phyloP scores from a whole-genome alignment of 306 rosid species.

The Sophora flavescens region DNA sequence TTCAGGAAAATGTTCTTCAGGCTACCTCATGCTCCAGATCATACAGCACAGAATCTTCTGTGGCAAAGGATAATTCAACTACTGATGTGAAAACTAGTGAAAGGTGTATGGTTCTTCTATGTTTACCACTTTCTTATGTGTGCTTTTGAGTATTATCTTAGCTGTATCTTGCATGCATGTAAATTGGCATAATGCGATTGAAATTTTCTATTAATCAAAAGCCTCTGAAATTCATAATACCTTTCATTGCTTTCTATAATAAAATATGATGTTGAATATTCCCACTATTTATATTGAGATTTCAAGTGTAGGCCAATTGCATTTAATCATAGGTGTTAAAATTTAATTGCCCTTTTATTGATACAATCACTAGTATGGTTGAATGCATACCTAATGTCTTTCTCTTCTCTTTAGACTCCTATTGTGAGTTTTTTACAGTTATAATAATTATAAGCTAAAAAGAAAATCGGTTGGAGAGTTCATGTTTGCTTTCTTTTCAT shows the following conservation, averaged over 20 bases:
- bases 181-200: constrained; percentile 20
- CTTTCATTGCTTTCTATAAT: constrained; percentile 7
- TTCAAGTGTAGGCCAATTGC: constrained; percentile 8
- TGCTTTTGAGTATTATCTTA: constrained; percentile 22
- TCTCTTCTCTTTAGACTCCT: constrained; percentile 22
- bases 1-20: constrained; percentile 55
- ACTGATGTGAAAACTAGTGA: constrained; percentile 44
- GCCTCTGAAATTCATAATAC: constrained; percentile 17
- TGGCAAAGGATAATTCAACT: constrained; percentile 58
- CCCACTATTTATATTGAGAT: neutral
- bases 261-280: neutral
- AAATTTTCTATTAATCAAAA: neutral
- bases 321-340: constrained; percentile 11
- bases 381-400: constrained; percentile 22
- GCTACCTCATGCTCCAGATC: constrained; percentile 58
- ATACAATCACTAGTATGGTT: constrained; percentile 17
- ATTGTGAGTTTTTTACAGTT: constrained; percentile 11
- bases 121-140: constrained; percentile 26
- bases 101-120: constrained; percentile 61
- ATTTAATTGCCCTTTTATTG: neutral
- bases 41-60: constrained; percentile 59
- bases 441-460: neutral
- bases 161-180: constrained; percentile 37
- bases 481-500: neutral
- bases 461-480: constrained; percentile 4